Percentiles rank a stretch among this genome's conserved stretches.
These are phyloP conservation scores for Nannochloris sp. DNA, from an alignment of 139 green algal genomes.

Conservation along the genomic window DNA sequence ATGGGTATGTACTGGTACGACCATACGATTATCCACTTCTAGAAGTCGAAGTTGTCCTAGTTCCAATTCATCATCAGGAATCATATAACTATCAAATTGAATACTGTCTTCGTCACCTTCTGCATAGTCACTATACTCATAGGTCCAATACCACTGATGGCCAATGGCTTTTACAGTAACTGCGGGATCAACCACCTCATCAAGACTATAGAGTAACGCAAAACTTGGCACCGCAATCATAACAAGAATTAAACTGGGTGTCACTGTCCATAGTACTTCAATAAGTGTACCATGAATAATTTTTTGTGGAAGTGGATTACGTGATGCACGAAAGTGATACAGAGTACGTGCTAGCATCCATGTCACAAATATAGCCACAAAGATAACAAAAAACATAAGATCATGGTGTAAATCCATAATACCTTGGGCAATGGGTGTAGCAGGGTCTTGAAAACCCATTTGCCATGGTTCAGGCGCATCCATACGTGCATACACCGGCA, in stretches of 20 bases:
- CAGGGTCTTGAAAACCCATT: constrained; percentile 41
- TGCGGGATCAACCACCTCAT: constrained; percentile 44
- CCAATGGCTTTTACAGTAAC: constrained; percentile 49
- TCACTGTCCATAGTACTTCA: constrained; percentile 46
- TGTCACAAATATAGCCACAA: constrained; percentile 39
- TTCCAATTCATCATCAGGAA: constrained; percentile 41
- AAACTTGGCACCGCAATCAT: constrained; percentile 54
- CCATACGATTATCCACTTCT: constrained; percentile 39
- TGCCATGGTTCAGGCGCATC: constrained; percentile 42
- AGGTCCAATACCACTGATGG: constrained; percentile 49
- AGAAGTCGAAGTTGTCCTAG: constrained; percentile 23
- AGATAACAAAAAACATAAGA: constrained; percentile 45
- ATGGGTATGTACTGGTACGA: constrained; percentile 36
- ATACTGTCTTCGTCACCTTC: constrained; percentile 30
- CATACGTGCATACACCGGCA: constrained; percentile 23
- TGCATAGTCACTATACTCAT: constrained; percentile 53
- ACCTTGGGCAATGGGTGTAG: constrained; percentile 40
- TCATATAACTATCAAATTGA: constrained; percentile 52
- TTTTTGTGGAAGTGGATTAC: constrained; percentile 41
- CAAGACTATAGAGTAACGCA: constrained; percentile 45
- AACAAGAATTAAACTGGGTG: constrained; percentile 46
- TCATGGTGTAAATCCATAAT: constrained; percentile 49
- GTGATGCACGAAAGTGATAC: constrained; percentile 37
- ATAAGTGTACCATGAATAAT: constrained; percentile 50
- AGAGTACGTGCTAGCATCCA: constrained; percentile 41